Conservation (phyloP, 108 stramenopile genomes). For the Nitzschia sp. region DNA sequence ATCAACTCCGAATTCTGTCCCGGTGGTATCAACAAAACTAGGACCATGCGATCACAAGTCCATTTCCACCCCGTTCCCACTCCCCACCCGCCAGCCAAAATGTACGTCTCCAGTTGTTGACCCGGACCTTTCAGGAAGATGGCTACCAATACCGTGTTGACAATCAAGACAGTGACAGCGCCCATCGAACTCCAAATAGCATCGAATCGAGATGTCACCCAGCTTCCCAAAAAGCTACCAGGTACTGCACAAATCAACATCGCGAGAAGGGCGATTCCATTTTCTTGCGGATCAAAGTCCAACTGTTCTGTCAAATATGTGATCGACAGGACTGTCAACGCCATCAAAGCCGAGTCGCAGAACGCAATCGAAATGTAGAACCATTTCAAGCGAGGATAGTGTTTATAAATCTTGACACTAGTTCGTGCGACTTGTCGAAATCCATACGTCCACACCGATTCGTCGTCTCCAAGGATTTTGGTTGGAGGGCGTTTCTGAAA, state of each 20-base stretch:
- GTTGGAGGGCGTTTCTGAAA: conserved; percentile 42
- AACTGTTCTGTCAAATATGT: conserved; percentile 46
- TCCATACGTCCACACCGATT: conserved; percentile 34
- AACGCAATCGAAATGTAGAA: conserved; percentile 35
- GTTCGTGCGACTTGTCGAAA: conserved; percentile 32
- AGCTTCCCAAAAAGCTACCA: conserved; percentile 20
- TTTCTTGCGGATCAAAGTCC: conserved; percentile 27
- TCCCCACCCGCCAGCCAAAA: conserved; percentile 54
- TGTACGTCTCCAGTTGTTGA: conserved; percentile 38
- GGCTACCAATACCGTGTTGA: background rate
- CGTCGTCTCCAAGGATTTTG: conserved; percentile 13
- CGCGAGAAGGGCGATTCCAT: conserved; percentile 39
- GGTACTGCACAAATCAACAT: conserved; percentile 37
- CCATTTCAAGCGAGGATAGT: conserved; percentile 35
- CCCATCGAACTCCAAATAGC: conserved; percentile 33
- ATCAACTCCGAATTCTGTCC: conserved; percentile 42
- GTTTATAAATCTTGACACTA: conserved; percentile 1
- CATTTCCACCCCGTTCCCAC: conserved; percentile 63
- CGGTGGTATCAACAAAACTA: background rate
- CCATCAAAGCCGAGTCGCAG: conserved; percentile 30
- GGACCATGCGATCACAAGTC: conserved; percentile 47
- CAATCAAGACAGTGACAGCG: background rate
- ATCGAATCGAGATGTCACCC: conserved; percentile 23
- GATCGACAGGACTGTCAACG: conserved; percentile 44
- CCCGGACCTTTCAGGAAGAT: conserved; percentile 43